Evolutionary conservation across 2,329 filamentous ascomycete species (phyloP), one percentile per base, ranked within the genome.

Genomic region (Scedosporium boydii): DNA sequence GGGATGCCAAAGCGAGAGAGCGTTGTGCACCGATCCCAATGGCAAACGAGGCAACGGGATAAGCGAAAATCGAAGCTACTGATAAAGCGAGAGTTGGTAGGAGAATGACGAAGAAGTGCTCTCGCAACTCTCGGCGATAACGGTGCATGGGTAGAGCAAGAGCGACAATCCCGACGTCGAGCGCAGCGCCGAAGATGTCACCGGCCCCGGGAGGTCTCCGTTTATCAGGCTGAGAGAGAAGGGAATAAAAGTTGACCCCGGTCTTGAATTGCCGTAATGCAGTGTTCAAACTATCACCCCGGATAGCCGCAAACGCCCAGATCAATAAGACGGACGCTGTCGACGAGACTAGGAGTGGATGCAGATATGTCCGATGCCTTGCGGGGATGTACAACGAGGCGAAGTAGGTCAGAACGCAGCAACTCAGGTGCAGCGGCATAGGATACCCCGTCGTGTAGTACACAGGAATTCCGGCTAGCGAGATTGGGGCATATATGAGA

Each of bases 61-160:
- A 86, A 3, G 76, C 77, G 69, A 86, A 82, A 6, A 87, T 73
- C 16, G 82, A 83, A 6, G 70, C 80, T 5, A 83, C 69, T 3
- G 82, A 79, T 53, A 86, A 72, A 4, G 74, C 67, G 4, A 84
- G 68, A 65, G 80, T 84, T 2, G 84, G 83, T 2, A 82, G 69
- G 4, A 82, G 72, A 62, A 87, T 85, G 48, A 79, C 76, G 48
- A 78, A 67, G 67, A 84, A 82, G 70, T 85, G 81, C 16, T 74
- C 70, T 23, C 74, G 74, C 14, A 87, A 76, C 72, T 86, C 82
- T 46, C 78, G 75, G 3, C 83, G 79, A 71, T 85, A 85, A 62
- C 81, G 79, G 69, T 81, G 86, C 82, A 86, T 86, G 0, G 84
- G 83, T 18, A 87, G 71, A 2, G 83, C 83, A 2, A 87, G 77